Evolutionary conservation across 306 rosid genomes (phyloP), one percentile per base, ranked within the genome.

Genomic region (Rosa rugosa): DNA sequence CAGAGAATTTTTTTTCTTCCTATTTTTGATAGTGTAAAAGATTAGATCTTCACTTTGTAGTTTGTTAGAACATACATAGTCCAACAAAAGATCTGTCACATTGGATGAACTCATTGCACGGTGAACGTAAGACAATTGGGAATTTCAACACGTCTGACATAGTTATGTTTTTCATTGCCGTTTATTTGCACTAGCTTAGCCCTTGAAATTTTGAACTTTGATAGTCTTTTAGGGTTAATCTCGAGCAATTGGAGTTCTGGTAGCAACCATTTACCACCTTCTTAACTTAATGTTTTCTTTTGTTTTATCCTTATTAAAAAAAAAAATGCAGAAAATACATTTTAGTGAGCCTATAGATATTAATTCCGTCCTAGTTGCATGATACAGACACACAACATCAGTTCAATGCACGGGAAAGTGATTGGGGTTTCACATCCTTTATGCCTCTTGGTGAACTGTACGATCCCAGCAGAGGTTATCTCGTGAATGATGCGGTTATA

Each of bases 381-480:
- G 69, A 23, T 91, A 88, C 89, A 93, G 97, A 93, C 83, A 91
- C 97, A 23, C 97, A 93, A 23, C 97, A 93, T 71, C 97, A 93
- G 79, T 93, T 93, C 89, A 91, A 91, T 85, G 90, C 92, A 5
- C 86, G 97, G 8, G 97, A 93, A 89, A 91, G 97, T 86, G 97
- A 93, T 85, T 93, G 97, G 97, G 97, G 97, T 81, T 93, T 93
- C 85, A 91, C 97, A 38, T 90, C 97, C 78, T 93, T 93, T 80
- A 93, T 93, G 97, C 92, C 96, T 27, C 97, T 93, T 31, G 86
- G 94, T 65, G 97, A 93, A 80, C 66, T 93, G 71, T 93, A 93
- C 54, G 97, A 93, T 80, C 94, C 97, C 66, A 81, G 74, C 67
- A 88, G 92, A 85, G 96, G 96, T 71, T 93, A 89, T 85, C 96